Conservation (phyloP, 495 filamentous ascomycete species). For the Xylaria bambusicola region DNA sequence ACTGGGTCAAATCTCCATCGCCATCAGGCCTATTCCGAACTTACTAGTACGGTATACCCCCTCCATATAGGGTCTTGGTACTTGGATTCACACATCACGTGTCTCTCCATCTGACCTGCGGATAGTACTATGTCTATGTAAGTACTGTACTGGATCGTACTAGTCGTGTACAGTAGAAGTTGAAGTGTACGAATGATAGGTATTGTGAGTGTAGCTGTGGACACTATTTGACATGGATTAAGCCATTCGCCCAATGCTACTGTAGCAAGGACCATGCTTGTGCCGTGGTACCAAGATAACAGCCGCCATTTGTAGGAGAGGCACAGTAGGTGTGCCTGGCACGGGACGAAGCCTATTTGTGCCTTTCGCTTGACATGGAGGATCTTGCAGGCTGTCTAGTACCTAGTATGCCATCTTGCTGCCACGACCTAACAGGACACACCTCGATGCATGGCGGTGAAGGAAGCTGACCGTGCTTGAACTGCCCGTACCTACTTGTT, state of each 20-base stretch:
- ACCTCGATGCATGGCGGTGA: constrained; percentile 21
- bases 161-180: too few relatives aligned
- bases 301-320: constrained; percentile 1
- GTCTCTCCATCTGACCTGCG: too few relatives aligned
- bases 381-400: constrained; percentile 2
- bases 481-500: background rate
- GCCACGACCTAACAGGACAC: background rate
- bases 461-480: constrained; percentile 10
- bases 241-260: background rate
- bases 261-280: background rate
- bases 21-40: constrained; percentile 8
- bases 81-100: constrained; percentile 7
- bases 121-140: too few relatives aligned
- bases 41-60: background rate
- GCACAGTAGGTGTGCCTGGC: background rate
- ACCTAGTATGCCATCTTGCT: constrained; percentile 9
- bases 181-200: too few relatives aligned
- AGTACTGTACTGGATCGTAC: too few relatives aligned
- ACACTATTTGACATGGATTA: background rate
- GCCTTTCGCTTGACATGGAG: constrained; percentile 1
- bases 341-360: constrained; percentile 17
- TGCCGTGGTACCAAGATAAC: constrained; percentile 11
- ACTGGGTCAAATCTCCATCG: too few relatives aligned
- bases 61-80: background rate
- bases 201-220: too few relatives aligned